Base-by-base conservation (phyloP, 2,329 filamentous ascomycete species). In the Fusarium guadeloupense region DNA sequence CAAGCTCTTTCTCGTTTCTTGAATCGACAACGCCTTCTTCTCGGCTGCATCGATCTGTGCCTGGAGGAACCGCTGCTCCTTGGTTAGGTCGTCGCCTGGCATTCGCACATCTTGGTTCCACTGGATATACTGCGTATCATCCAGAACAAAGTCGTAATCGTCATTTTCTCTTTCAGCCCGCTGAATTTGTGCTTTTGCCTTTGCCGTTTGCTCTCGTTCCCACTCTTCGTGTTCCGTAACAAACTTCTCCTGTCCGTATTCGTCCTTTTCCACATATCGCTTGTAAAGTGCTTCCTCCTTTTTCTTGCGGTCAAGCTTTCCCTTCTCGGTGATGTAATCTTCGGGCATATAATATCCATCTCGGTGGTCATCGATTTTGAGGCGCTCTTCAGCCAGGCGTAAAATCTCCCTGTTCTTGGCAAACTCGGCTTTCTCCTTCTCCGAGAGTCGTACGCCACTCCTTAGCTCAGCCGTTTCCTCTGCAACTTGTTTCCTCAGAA, bases 151-250 rank as follows among this genome's bases (percentile, higher is more conserved):
- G 68, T 95, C 91, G 72, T 98, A 99, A 54, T 96, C 89, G 12
- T 93, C 88, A 46, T 93, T 88, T 13, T 90, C 87, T 30, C 89
- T 84, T 71, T 96, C 92, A 0, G 87, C 79, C 47, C 87, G 86
- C 64, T 86, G 83, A 55, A 96, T 92, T 73, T 97, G 93, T 1
- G 92, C 88, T 73, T 94, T 95, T 6, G 92, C 93, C 74, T 96
- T 96, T 52, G 88, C 84, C 1, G 90, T 85, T 77, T 98, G 94
- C 72, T 98, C 94, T 54, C 87, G 81, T 74, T 99, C 95, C 94
- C 94, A 99, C 71, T 97, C 91, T 60, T 99, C 93, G 62, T 97
- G 91, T 74, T 99, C 95, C 0, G 93, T 97, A 54, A 97, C 86
- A 68, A 92, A 96, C 68, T 89, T 89, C 73, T 97, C 94, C 63